These are phyloP conservation scores for Asterochloris sp. DNA, from an alignment of 139 green algal species.

Conservation along the genomic window DNA sequence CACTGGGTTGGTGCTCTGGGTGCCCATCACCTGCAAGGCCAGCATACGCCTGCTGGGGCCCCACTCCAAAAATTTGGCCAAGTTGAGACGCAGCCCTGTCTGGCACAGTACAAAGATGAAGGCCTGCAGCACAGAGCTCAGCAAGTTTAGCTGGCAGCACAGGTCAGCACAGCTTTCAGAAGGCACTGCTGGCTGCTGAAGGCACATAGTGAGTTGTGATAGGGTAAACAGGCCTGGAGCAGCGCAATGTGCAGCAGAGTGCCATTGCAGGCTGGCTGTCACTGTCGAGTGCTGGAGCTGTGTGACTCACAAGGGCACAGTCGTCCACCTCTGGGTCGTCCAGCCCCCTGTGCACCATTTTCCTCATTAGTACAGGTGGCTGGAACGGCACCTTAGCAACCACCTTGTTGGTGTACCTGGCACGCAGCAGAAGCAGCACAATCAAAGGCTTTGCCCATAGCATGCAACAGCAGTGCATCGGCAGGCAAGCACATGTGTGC, in stretches of 20 bases:
- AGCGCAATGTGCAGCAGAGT: neutral
- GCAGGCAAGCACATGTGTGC: neutral
- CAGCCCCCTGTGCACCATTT: slow-evolving; percentile 15
- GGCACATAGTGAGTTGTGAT: neutral
- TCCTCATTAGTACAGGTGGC: slow-evolving; percentile 1
- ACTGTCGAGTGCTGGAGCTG: neutral
- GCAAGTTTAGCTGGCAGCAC: neutral
- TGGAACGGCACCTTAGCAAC: slow-evolving; percentile 29
- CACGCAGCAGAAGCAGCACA: neutral
- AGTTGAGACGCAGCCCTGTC: slow-evolving; percentile 10
- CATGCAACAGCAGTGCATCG: neutral
- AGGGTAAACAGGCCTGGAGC: neutral
- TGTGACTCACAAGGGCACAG: slow-evolving; percentile 16
- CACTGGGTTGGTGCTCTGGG: no score
- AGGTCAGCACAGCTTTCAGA: neutral
- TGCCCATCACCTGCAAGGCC: neutral
- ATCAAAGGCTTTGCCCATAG: neutral
- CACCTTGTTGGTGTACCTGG: slow-evolving; percentile 8
- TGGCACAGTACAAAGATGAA: slow-evolving; percentile 26
- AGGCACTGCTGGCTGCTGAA: neutral
- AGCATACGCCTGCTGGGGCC: slow-evolving; percentile 14
- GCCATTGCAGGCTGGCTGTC: neutral
- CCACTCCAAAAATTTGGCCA: slow-evolving; percentile 10
- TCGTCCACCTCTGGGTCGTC: neutral
- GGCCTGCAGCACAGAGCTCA: slow-evolving; percentile 4